These are phyloP conservation scores for Nicotiana obtusifolia DNA, from an alignment of 257 asterid genomes.

Conservation along the genomic window DNA sequence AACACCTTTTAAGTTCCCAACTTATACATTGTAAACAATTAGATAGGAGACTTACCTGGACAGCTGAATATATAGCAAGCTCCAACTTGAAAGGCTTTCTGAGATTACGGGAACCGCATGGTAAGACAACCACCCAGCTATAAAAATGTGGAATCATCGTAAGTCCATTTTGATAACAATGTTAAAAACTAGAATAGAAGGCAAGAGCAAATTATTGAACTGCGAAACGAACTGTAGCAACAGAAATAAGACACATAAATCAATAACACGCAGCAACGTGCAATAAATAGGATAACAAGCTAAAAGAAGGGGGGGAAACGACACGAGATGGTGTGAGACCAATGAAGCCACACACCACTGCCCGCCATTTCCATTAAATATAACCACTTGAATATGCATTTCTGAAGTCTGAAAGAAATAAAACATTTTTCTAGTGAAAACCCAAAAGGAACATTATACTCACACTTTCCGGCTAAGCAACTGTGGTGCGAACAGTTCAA, in stretches of 20 bases:
- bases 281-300: background rate
- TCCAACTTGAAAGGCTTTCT: constrained; percentile 82
- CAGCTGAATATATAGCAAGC: constrained; percentile 65
- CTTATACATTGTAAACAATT: background rate
- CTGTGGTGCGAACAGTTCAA: constrained; percentile 77
- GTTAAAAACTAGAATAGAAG: background rate
- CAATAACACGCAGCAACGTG: background rate
- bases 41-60: constrained; percentile 42
- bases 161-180: background rate
- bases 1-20: background rate
- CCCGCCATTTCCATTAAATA: background rate
- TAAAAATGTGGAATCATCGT: constrained; percentile 12
- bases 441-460: constrained; percentile 24
- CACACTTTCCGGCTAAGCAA: constrained; percentile 87
- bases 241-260: background rate
- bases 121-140: constrained; percentile 90
- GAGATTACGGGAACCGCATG: constrained; percentile 71
- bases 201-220: background rate
- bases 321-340: background rate
- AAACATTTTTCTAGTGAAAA: background rate
- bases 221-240: background rate
- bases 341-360: background rate
- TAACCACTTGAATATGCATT: background rate
- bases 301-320: background rate
- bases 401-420: background rate